Evolutionary conservation across 2,329 filamentous ascomycete genomes (phyloP).

Genomic region (Aureobasidium uvarum): DNA sequence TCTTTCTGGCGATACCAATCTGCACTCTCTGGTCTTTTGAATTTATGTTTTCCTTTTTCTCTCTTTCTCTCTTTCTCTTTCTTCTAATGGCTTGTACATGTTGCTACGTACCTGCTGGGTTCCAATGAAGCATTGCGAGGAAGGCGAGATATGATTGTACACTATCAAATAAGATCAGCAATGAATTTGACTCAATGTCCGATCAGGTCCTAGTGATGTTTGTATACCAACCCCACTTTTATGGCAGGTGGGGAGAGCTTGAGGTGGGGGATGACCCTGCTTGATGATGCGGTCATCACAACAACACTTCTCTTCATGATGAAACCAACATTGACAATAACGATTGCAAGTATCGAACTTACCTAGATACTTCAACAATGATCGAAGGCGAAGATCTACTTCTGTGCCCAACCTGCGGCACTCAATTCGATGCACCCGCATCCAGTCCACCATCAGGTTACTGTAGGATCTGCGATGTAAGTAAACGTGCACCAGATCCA

Average conservation of each 20-base stretch:
- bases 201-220: neutral
- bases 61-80: neutral
- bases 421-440: conserved; percentile 61
- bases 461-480: conserved; percentile 72
- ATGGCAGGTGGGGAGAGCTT: neutral
- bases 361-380: neutral
- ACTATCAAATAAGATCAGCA: neutral
- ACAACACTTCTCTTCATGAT: neutral
- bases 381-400: conserved; percentile 45
- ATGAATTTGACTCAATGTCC: neutral
- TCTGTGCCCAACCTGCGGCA: conserved; percentile 68
- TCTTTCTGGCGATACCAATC: conserved; percentile 3
- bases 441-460: conserved; percentile 54
- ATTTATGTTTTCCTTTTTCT: neutral
- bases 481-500: conserved; percentile 24
- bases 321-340: too few relatives aligned
- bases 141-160: neutral
- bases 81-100: neutral
- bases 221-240: conserved; percentile 8
- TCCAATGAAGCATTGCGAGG: neutral
- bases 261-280: neutral
- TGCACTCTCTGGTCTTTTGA: neutral
- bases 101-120: neutral
- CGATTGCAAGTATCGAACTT: too few relatives aligned
- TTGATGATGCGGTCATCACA: conserved; percentile 12